Base-by-base conservation (phyloP, 495 filamentous ascomycete genomes). In the Podospora australis region DNA sequence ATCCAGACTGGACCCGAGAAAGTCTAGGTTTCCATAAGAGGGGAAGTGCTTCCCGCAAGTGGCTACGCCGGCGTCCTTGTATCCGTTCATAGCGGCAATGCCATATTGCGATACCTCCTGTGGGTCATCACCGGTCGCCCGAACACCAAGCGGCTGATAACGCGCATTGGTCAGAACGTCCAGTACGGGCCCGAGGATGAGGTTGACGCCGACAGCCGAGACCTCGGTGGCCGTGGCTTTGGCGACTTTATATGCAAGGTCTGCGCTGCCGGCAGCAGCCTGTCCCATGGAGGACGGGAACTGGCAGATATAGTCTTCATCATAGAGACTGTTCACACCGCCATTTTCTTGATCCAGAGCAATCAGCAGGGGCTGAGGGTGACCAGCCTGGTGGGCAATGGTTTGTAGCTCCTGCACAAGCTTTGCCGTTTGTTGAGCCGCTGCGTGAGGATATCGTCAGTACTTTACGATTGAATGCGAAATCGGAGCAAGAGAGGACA, bases 21-120 rank as follows among this genome's bases (percentile, higher is more conserved):
- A 92, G 60, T 94, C 87, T n/a, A 95, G 71, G 50, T 94, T 94
- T 10, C 89, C 89, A 52, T 94, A 95, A 0, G 87, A 91, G 16
- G 89, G 89, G 52, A 95, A 95, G 65, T 95, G 89, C 63, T 95
- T 95, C 49, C 89, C 89, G 55, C 90, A 88, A 0, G 88, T 91
- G 0, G 79, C 84, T 9, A 94, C 61, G 0, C 88, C 88, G 19
- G 84, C 88, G 60, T 91, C 83, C 58, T 90, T 87, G 66, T 87
- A 95, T 26, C 89, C 89, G 62, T 84, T 90, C 76, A 95, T 87
- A 48, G 82, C 87, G 34, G 88, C 86, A 30, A 90, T 83, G 23
- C 86, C 87, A 57, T 88, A 95, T 28, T 84, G 82, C 0, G 88
- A 92, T 1, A 88, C 88, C 65, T 95, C 87, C 58, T 92, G 88